Base-by-base conservation (phyloP, 495 filamentous ascomycete genomes). In the Neurospora africana region DNA sequence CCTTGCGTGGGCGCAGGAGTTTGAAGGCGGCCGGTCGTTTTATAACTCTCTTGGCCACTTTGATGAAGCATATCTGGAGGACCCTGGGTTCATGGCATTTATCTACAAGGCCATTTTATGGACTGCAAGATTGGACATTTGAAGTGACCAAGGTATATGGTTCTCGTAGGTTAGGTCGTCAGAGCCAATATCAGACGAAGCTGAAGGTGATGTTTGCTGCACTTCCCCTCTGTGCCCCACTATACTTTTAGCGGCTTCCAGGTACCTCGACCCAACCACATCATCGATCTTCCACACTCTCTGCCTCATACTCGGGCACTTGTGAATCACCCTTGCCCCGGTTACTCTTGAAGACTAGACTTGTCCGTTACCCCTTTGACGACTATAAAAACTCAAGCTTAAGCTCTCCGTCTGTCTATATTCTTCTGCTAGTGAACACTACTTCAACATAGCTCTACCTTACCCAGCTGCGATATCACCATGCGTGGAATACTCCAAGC, bases 41-140 rank as follows among this genome's bases (percentile, higher is more conserved):
- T 82, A 83, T 61, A 81, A 79, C 21, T 77, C 79, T 13, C 76
- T 83, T 9, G 82, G 82, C 9, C 82, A 82, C 67, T 84, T 83
- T 74, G 78, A 80, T 35, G 78, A 80, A 41, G 81, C 81, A 4
- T 84, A 79, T 69, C 27, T 65, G 15, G 71, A 75, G 69, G 75
- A 83, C 17, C 70, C 73, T 58, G 76, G 72, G 61, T 82, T 82
- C 67, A 74, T 81, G 72, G 74, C 38, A 3, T 79, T 79, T 68
- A 36, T 81, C 6, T 39, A 74, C 7, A 76, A 75, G 5, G 81
- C 75, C 35, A 82, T 82, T 27, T 40, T 81, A 21, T 83, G 82
- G 82, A 72, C 78, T 21, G 79, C 79, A 8, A 30, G 53, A 9
- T 3, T 65, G 21, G 13, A 30, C 23, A 5, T 4, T 6, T 27